Percentiles rank a stretch among this genome's conserved stretches.
Evolutionary conservation across 257 asterid species (phyloP).

Genomic region (Fraxinus anomala): DNA sequence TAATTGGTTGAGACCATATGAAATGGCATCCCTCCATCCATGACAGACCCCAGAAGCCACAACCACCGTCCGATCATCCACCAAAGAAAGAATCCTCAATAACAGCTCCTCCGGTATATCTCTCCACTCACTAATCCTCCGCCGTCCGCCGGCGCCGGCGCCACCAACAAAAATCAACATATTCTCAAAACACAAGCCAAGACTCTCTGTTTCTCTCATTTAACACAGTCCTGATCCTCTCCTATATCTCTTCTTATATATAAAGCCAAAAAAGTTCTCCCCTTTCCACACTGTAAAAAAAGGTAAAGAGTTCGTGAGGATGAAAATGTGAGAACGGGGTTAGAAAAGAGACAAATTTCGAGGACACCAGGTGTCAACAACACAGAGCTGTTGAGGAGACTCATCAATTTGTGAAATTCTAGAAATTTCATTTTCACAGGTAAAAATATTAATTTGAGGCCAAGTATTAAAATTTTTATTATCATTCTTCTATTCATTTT

Average conservation of each 20-base stretch:
- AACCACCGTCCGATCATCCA: no score
- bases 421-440: not conserved
- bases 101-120: no score
- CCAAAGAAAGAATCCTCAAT: no score
- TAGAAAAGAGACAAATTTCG: not conserved
- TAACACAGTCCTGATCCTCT: conserved; percentile 19
- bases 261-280: conserved; percentile 28
- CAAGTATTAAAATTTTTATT: no score
- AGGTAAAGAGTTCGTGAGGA: not conserved
- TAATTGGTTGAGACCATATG: no score
- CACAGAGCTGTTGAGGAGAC: conserved; percentile 18
- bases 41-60: no score
- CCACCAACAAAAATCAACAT: conserved; percentile 48
- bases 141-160: no score
- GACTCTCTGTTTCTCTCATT: conserved; percentile 12
- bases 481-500: no score
- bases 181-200: conserved; percentile 64
- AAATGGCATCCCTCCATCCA: no score
- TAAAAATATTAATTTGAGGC: no score
- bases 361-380: conserved; percentile 34
- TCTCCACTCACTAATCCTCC: no score
- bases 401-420: conserved; percentile 21
- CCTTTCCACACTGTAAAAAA: not conserved
- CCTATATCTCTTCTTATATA: conserved; percentile 35
- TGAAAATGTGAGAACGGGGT: not conserved